A percentile compares a stretch with the other conserved stretches of the same genome.
Evolutionary conservation across 305 asterid genomes (phyloP).

Genomic region (Fraxinus ornus): DNA sequence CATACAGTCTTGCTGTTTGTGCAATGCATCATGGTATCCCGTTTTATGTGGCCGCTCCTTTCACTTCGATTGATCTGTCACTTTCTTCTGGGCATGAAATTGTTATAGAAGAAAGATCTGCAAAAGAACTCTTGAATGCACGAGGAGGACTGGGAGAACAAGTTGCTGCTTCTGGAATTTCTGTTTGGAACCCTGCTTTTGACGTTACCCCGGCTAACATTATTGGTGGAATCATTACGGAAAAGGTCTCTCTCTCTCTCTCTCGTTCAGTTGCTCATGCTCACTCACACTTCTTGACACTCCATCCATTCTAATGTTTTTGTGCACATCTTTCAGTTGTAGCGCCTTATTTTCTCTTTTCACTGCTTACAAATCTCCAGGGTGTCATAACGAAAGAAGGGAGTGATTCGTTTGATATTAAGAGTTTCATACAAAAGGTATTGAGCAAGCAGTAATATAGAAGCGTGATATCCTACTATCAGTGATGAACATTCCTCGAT

Average conservation of each 20-base stretch:
- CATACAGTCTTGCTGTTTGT: constrained; percentile 79
- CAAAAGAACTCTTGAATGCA: constrained; percentile 66
- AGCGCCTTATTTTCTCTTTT: neutral
- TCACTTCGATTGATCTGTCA: constrained; percentile 76
- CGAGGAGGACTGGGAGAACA: constrained; percentile 91
- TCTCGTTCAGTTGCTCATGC: too few species aligned
- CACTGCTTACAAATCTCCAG: constrained; percentile 36
- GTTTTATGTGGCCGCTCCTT: constrained; percentile 87
- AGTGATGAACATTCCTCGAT: neutral
- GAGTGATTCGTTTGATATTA: constrained; percentile 54
- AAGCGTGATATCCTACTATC: neutral
- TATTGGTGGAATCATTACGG: constrained; percentile 74
- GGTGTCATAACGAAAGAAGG: constrained; percentile 78
- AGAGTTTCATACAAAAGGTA: constrained; percentile 43
- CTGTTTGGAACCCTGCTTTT: constrained; percentile 97
- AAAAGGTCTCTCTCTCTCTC: constrained; percentile 52
- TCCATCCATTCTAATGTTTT: neutral
- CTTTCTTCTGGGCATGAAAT: constrained; percentile 72
- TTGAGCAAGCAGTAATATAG: constrained; percentile 31
- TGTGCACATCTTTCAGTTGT: neutral
- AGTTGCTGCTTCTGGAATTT: constrained; percentile 87
- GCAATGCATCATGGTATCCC: constrained; percentile 85
- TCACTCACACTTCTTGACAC: neutral
- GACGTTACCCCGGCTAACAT: constrained; percentile 86
- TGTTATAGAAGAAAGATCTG: constrained; percentile 84